phyloP scores from a whole-genome alignment of 164 flowering plant genomes.

The Vitis rotundifolia region DNA sequence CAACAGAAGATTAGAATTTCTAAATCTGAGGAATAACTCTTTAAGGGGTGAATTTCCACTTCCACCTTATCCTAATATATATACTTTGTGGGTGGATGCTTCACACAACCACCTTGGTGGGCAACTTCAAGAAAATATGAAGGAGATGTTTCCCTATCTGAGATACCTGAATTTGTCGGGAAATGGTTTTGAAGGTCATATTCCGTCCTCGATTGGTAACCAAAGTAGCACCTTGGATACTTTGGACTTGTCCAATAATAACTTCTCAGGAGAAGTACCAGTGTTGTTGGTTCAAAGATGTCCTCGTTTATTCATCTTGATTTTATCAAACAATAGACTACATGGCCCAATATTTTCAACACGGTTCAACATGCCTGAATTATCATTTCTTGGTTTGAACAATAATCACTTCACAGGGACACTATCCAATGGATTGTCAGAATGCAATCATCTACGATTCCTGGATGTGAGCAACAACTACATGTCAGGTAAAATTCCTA shows the following conservation, averaged over 20 bases:
- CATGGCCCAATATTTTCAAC: background rate
- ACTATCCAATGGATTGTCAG: too few species aligned
- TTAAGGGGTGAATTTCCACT: slow-evolving; percentile 6
- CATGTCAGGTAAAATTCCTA: too few species aligned
- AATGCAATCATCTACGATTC: too few species aligned
- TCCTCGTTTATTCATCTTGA: background rate
- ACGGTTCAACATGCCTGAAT: background rate
- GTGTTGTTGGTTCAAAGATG: background rate
- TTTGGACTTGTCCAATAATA: background rate
- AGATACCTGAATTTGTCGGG: background rate
- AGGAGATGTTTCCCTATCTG: background rate
- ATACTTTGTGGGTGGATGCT: slow-evolving; percentile 1
- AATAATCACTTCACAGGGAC: background rate
- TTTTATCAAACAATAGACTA: background rate
- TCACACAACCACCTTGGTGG: background rate
- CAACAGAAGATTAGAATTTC: background rate
- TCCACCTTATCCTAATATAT: background rate
- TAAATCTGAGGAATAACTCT: slow-evolving; percentile 5
- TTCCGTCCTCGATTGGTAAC: background rate
- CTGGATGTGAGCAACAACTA: too few species aligned
- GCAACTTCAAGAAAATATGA: background rate
- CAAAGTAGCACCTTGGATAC: background rate
- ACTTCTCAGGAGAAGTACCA: background rate
- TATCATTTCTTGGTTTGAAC: background rate
- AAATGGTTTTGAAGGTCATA: background rate